Percentiles rank a stretch among this genome's conserved stretches.
phyloP scores from a whole-genome alignment of 2,329 filamentous ascomycete genomes.

The Neopestalotiopsis sp. region DNA sequence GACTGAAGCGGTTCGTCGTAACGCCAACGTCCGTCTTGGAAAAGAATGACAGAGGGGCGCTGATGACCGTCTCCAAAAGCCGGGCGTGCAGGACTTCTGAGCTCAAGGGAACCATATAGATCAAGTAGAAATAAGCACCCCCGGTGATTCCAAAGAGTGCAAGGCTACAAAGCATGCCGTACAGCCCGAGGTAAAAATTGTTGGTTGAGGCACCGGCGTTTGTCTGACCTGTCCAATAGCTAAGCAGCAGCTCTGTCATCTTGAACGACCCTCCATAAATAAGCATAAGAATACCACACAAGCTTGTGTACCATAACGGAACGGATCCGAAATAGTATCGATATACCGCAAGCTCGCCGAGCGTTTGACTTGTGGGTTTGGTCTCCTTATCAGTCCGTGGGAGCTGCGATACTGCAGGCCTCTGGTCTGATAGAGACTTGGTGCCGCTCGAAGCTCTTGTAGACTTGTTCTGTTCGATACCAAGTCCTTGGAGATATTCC shows the following conservation, averaged over 20 bases:
- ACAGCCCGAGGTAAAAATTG: background rate
- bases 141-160: slow-evolving; percentile 8
- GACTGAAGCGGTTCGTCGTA: slow-evolving; percentile 18
- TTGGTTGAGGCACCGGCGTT: background rate
- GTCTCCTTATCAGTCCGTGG: too few relatives aligned
- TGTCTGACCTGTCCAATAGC: background rate
- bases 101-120: slow-evolving; percentile 14
- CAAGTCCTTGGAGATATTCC: background rate
- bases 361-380: background rate
- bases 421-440: background rate
- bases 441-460: too few relatives aligned
- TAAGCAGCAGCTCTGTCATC: background rate
- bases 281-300: background rate
- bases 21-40: slow-evolving; percentile 9
- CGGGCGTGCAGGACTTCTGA: slow-evolving; percentile 18
- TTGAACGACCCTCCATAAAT: background rate
- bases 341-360: background rate
- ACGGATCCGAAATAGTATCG: background rate
- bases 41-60: slow-evolving; percentile 11
- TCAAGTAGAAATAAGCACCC: slow-evolving; percentile 12
- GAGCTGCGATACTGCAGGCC: too few relatives aligned
- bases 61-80: background rate
- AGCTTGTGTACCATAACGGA: background rate
- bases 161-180: background rate
- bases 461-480: background rate